These are phyloP conservation scores for Starmerella bacillaris DNA, from an alignment of 805 yeast genomes.

Conservation along the genomic window DNA sequence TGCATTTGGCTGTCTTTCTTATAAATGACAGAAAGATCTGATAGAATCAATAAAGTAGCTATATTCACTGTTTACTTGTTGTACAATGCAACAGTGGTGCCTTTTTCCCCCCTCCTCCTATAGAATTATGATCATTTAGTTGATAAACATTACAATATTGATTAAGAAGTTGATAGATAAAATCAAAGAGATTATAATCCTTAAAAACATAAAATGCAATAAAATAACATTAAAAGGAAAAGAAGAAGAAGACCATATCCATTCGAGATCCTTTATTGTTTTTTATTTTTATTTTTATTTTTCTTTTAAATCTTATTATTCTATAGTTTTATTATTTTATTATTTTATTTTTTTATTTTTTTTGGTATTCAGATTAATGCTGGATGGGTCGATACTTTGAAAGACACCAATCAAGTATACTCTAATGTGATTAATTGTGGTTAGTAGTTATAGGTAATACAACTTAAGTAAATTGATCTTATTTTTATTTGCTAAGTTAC, in stretches of 20 bases:
- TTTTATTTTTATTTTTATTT: background rate
- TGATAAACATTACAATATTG: too few species aligned
- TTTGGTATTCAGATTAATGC: background rate
- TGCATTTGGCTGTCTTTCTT: background rate
- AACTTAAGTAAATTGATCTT: too few species aligned
- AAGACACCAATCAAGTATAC: too few species aligned
- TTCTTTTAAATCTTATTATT: background rate
- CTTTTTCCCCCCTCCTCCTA: too few species aligned
- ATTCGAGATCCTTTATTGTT: background rate
- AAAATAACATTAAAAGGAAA: background rate
- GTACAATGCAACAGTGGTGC: too few species aligned
- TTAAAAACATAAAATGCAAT: background rate
- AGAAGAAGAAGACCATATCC: background rate
- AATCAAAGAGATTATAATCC: background rate
- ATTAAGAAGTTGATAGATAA: background rate
- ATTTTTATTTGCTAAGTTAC: too few species aligned
- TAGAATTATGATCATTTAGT: too few species aligned
- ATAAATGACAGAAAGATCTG: background rate
- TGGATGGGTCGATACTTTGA: background rate
- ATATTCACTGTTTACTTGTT: background rate
- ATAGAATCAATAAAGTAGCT: background rate
- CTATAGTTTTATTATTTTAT: background rate
- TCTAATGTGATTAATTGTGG: too few species aligned
- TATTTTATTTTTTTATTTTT: background rate
- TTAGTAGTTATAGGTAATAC: slow-evolving; percentile 1